Base-by-base conservation (phyloP, 2,329 filamentous ascomycete genomes). In the Corinectria fuckeliana region DNA sequence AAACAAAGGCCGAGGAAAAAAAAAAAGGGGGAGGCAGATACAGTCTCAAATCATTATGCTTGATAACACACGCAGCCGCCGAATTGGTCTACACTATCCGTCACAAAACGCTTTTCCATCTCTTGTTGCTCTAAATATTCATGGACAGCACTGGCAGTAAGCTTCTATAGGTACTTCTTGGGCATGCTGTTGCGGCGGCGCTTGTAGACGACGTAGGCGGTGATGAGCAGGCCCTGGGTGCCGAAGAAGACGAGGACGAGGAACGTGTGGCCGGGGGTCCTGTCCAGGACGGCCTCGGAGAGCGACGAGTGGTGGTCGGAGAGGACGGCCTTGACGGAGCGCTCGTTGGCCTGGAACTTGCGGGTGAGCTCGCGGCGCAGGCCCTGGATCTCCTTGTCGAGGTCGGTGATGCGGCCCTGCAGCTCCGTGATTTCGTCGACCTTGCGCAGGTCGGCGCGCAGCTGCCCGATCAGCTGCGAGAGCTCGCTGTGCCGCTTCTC, bases 91-190 rank as follows among this genome's bases (percentile, higher is more conserved):
- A 36, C 38, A 7, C 30, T 36, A 32, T 30, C 30, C 30, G 30
- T 58, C 20, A 39, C 28, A 39, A 47, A n/a, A 9, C 20, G 28
- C 16, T 36, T 39, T 41, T 25, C 51, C 53, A 39, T 21, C 51
- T 60, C 48, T 66, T 61, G n/a, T 21, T 11, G 16, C 25, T 18
- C 41, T 56, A 16, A 21, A 56, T 11, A 25, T 21, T 18, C 38
- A 5, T 53, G 39, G 36, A 38, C 20, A 18, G 16, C 23, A 9
- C 25, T 13, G 23, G 18, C 4, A n/a, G n/a, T 28, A 14, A 28
- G 16, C 54, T 18, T 13, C 71, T 81, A 97, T 73, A 97, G 79
- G 76, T 93, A 97, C 80, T 97, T 97, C 84, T 97, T 97, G n/a
- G 92, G 92, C 75, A 88, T 86, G 64, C 82, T 87, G 36, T 85